Evolutionary conservation across 306 rosid species (phyloP).

Genomic region (Datisca glomerata): DNA sequence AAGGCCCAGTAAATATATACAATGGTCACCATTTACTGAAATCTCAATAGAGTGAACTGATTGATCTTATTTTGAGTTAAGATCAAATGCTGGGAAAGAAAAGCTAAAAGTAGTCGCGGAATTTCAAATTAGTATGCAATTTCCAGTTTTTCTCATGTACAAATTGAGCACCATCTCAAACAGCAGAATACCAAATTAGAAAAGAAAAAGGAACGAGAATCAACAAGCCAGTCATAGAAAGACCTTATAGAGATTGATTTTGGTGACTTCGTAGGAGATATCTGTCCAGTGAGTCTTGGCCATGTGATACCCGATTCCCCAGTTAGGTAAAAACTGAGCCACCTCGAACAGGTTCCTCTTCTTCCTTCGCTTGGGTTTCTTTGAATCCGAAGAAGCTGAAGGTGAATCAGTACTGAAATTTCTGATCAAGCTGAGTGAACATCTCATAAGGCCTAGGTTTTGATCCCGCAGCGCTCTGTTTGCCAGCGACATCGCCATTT

Average conservation of each 20-base stretch:
- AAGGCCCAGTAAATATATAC: no score
- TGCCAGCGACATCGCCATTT: slow-evolving; percentile 44
- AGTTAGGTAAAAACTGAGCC: slow-evolving; percentile 74
- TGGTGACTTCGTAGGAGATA: slow-evolving; percentile 76
- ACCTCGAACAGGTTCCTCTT: slow-evolving; percentile 92
- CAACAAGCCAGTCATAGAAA: slow-evolving; percentile 4
- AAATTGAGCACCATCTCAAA: not conserved
- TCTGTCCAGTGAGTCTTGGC: slow-evolving; percentile 85
- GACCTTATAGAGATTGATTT: slow-evolving; percentile 91
- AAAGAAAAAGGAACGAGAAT: no score
- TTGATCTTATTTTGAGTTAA: no score
- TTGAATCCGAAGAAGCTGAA: slow-evolving; percentile 20
- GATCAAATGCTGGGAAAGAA: no score
- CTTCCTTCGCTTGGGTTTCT: slow-evolving; percentile 61
- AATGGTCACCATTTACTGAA: no score
- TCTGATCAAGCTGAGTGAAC: slow-evolving; percentile 37
- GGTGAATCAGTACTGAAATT: slow-evolving; percentile 29
- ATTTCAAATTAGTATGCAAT: no score
- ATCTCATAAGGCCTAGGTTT: slow-evolving; percentile 25
- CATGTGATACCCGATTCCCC: slow-evolving; percentile 91
- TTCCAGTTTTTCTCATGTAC: no score
- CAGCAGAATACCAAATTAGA: not conserved
- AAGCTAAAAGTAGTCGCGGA: no score
- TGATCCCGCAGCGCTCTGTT: slow-evolving; percentile 25
- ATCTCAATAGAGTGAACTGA: no score